A percentile compares a stretch with the other conserved stretches of the same genome.
Evolutionary conservation across 192 early-diverging fungal genomes (phyloP).

Genomic region (Coemansia sp.): DNA sequence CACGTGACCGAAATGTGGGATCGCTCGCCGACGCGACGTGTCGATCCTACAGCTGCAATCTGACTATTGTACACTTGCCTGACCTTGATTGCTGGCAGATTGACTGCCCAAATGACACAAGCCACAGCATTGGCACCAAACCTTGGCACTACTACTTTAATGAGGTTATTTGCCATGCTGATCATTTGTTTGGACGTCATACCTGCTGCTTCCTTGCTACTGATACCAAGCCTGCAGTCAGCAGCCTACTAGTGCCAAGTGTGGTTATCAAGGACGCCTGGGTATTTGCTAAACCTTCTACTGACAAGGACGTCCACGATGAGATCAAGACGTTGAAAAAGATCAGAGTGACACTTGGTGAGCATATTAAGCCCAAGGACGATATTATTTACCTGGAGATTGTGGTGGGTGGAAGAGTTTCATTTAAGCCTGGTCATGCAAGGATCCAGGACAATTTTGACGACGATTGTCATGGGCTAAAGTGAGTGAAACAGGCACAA

Average conservation of each 20-base stretch:
- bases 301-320: not conserved
- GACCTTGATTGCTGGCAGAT: conserved; percentile 12
- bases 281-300: not conserved
- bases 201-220: not conserved
- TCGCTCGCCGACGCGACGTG: too few species aligned
- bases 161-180: not conserved
- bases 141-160: not conserved
- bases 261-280: conserved; percentile 25
- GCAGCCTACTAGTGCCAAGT: not conserved
- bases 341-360: not conserved
- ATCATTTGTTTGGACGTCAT: not conserved
- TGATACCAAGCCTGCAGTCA: not conserved
- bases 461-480: not conserved
- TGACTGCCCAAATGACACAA: not conserved
- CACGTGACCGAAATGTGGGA: too few species aligned
- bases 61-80: not conserved
- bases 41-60: too few species aligned
- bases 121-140: too few species aligned
- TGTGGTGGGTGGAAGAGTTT: not conserved
- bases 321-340: not conserved
- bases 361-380: not conserved
- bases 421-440: not conserved
- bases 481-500: not conserved
- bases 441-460: too few species aligned
- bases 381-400: not conserved